These are phyloP conservation scores for Cladobotryum protrusum DNA, from an alignment of 2,329 filamentous ascomycete species.

Conservation along the genomic window DNA sequence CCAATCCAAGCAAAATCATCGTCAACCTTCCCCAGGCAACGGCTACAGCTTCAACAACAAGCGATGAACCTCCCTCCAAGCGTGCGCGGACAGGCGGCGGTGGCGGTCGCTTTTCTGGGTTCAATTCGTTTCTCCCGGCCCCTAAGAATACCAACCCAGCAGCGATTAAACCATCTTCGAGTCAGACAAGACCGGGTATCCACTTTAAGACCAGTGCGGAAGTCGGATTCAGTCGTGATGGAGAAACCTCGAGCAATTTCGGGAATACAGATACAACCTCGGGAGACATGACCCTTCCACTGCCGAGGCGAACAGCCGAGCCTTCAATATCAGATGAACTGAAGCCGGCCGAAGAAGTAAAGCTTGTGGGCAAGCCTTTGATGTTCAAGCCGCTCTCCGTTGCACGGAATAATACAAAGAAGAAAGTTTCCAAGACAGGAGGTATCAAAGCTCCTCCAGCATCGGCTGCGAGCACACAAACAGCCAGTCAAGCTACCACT, in stretches of 20 bases:
- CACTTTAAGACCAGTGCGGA: slow-evolving; percentile 77
- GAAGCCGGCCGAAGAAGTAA: slow-evolving; percentile 57
- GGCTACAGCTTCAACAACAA: slow-evolving; percentile 7
- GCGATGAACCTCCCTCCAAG: slow-evolving; percentile 57
- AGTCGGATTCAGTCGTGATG: slow-evolving; percentile 69
- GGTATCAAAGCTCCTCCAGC: slow-evolving; percentile 12
- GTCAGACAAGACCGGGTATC: slow-evolving; percentile 35
- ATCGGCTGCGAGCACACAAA: slow-evolving; percentile 6
- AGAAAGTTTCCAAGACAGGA: slow-evolving; percentile 34
- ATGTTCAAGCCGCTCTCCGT: slow-evolving; percentile 90
- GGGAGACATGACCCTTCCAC: slow-evolving; percentile 29
- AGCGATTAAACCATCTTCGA: slow-evolving; percentile 20
- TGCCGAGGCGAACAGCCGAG: slow-evolving; percentile 35
- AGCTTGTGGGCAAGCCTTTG: slow-evolving; percentile 69
- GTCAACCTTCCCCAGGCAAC: slow-evolving; percentile 63
- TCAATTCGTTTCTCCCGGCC: slow-evolving; percentile 80
- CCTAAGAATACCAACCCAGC: slow-evolving; percentile 57
- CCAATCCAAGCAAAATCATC: slow-evolving; percentile 76
- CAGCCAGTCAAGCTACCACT: neutral
- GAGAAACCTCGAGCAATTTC: slow-evolving; percentile 15
- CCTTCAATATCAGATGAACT: slow-evolving; percentile 50
- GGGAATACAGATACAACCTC: slow-evolving; percentile 16
- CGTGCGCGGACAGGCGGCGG: slow-evolving; percentile 51
- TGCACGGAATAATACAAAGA: slow-evolving; percentile 65
- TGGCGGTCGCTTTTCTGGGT: slow-evolving; percentile 65